phyloP scores from a whole-genome alignment of 2,329 filamentous ascomycete species.

The Chrysosporium queenslandicum region DNA sequence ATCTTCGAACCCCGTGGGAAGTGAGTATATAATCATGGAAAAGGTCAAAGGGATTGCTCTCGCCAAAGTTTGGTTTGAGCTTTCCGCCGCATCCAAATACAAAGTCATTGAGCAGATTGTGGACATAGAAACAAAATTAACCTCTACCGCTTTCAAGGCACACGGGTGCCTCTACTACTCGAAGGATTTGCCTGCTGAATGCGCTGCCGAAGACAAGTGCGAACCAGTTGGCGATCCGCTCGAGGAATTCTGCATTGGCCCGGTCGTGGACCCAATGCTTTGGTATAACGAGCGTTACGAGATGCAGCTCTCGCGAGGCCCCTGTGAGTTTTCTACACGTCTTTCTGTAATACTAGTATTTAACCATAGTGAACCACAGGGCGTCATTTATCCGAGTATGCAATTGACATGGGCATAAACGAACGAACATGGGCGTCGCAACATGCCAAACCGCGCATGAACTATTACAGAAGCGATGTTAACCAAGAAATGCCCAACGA shows the following conservation, averaged over 20 bases:
- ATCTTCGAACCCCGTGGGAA: slow-evolving; percentile 21
- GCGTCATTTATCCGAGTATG: background rate
- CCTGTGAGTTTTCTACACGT: background rate
- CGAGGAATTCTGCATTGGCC: slow-evolving; percentile 1
- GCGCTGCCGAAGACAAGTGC: background rate
- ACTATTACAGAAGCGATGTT: background rate
- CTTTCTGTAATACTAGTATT: background rate
- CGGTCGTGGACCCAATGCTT: background rate
- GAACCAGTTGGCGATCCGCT: background rate
- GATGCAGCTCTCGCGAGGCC: background rate
- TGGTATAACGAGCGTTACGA: background rate
- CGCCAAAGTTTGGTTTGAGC: slow-evolving; percentile 1
- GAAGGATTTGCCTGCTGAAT: background rate
- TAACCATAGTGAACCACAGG: background rate
- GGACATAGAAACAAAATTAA: background rate
- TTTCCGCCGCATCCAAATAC: background rate
- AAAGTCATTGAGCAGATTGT: background rate
- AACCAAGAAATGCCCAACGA: background rate
- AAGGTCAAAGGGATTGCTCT: slow-evolving; percentile 20
- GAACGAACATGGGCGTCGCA: background rate
- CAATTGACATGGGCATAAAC: background rate
- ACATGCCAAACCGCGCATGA: background rate
- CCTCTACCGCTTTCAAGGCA: background rate
- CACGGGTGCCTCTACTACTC: slow-evolving; percentile 1
- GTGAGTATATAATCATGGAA: slow-evolving; percentile 23